phyloP scores from a whole-genome alignment of 2,329 filamentous ascomycete species.

The Trichoderma semiorbis region DNA sequence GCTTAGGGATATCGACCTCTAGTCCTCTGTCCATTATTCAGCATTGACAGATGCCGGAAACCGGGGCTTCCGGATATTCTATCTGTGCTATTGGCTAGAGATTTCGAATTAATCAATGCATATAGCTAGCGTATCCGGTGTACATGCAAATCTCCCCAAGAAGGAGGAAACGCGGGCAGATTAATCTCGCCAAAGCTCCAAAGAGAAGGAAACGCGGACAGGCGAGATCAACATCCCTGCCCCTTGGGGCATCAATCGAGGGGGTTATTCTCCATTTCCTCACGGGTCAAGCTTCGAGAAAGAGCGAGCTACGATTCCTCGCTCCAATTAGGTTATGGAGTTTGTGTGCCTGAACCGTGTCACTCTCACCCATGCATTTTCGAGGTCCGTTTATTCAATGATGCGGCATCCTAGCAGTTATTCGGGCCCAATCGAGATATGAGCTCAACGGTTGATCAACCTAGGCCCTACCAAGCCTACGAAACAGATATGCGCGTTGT shows the following conservation, averaged over 20 bases:
- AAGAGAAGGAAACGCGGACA: background rate
- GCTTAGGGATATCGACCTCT: background rate
- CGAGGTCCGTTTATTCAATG: background rate
- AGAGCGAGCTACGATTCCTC: background rate
- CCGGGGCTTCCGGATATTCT: background rate
- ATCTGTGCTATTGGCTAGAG: conserved; percentile 1
- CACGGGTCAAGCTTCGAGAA: background rate
- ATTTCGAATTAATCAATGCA: background rate
- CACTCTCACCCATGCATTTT: background rate
- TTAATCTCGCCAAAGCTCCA: background rate
- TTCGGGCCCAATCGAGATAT: background rate
- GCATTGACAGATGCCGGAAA: background rate
- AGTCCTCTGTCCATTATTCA: background rate
- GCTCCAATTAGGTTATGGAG: background rate
- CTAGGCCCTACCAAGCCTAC: background rate
- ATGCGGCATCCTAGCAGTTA: background rate
- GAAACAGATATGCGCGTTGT: background rate
- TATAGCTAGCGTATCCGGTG: background rate
- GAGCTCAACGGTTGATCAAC: background rate
- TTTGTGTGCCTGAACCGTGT: background rate
- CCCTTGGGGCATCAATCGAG: background rate
- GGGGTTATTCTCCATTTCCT: background rate
- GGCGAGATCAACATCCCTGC: background rate
- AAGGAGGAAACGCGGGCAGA: background rate
- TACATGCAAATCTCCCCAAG: background rate